Evolutionary conservation across 768 basidiomycete species (phyloP).

Genomic region (Nevesoporus exiguus): DNA sequence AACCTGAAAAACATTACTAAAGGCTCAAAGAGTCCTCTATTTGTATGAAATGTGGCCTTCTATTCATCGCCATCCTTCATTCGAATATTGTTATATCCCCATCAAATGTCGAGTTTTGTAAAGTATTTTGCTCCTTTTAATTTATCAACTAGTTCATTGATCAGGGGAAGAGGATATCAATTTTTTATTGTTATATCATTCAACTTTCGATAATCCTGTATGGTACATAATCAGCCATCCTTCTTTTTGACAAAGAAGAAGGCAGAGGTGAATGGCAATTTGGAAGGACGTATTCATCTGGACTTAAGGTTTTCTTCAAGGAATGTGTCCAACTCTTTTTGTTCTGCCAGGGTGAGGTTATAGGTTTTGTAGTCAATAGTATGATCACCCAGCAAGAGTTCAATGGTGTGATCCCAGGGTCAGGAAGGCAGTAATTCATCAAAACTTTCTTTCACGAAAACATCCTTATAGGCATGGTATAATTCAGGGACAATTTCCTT

Average conservation of each 20-base stretch:
- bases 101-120: constrained; percentile 29
- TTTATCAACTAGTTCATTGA: constrained; percentile 21
- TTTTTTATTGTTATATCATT: not conserved
- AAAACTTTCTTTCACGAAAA: not conserved
- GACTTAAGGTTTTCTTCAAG: not conserved
- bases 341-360: not conserved
- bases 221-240: not conserved
- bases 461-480: not conserved
- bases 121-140: constrained; percentile 20
- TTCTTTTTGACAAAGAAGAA: not conserved
- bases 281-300: not conserved
- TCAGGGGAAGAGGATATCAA: not conserved
- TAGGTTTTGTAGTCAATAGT: not conserved
- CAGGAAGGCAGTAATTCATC: not conserved
- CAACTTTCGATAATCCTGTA: not conserved
- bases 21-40: not conserved
- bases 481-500: not conserved
- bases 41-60: constrained; percentile 31
- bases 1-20: not conserved
- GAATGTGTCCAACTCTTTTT: not conserved
- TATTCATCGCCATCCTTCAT: constrained; percentile 28
- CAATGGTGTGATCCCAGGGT: not conserved
- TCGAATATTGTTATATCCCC: constrained; percentile 34
- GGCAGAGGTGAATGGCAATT: not conserved
- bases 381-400: not conserved